Percentiles rank a stretch among this genome's conserved stretches.
Evolutionary conservation across 768 basidiomycete genomes (phyloP).

Genomic region (Panaeolus papilionaceus): DNA sequence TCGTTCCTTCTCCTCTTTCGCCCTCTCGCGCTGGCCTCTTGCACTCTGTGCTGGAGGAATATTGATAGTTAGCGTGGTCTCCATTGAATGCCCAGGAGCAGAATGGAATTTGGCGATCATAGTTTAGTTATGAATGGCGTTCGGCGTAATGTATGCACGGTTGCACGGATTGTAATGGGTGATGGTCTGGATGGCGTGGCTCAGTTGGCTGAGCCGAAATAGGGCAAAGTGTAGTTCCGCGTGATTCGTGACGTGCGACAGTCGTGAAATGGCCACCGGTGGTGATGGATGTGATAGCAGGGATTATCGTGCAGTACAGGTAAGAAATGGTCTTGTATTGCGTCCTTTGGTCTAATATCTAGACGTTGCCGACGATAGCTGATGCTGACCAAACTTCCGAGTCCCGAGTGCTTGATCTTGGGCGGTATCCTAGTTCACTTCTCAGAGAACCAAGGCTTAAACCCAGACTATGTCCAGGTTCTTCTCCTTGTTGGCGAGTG

Average conservation of each 20-base stretch:
- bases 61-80: conserved; percentile 36
- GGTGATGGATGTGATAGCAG: neutral
- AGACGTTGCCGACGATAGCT: neutral
- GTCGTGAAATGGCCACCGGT: neutral
- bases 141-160: conserved; percentile 1
- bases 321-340: neutral
- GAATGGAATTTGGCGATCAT: conserved; percentile 39
- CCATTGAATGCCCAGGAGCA: conserved; percentile 35
- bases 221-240: neutral
- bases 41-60: conserved; percentile 30
- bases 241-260: neutral
- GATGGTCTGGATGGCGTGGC: conserved; percentile 1
- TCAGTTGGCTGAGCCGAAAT: neutral
- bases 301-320: neutral
- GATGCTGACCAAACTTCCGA: conserved; percentile 15
- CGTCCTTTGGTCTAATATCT: neutral
- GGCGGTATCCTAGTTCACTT: conserved; percentile 2
- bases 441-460: neutral
- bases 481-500: conserved; percentile 3
- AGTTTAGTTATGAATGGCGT: conserved; percentile 6
- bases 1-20: conserved; percentile 15
- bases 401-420: conserved; percentile 1
- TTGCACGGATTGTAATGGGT: neutral
- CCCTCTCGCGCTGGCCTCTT: conserved; percentile 18
- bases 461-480: neutral